Evolutionary conservation across 2,329 filamentous ascomycete species (phyloP).

Genomic region (Teratosphaeria viscida): DNA sequence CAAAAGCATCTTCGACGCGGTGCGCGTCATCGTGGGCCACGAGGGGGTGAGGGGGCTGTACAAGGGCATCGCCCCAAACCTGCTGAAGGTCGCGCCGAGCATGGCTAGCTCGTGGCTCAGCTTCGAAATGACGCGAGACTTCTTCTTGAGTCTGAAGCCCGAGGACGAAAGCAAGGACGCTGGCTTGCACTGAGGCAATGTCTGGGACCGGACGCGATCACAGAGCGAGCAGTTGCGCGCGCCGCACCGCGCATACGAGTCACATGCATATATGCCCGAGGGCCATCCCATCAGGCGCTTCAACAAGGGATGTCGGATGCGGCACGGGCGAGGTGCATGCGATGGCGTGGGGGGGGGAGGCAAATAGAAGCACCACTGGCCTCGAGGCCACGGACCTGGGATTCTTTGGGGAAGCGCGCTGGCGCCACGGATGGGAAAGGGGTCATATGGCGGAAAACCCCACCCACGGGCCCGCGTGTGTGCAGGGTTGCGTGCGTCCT

Average conservation of each 20-base stretch:
- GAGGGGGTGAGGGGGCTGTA: constrained; percentile 82
- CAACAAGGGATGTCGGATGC: background rate
- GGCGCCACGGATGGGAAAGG: background rate
- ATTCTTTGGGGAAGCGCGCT: background rate
- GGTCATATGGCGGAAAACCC: background rate
- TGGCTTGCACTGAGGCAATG: background rate
- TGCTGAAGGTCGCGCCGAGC: constrained; percentile 93
- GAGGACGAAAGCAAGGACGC: constrained; percentile 1
- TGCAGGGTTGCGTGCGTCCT: background rate
- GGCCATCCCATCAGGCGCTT: background rate
- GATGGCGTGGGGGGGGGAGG: background rate
- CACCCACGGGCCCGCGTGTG: background rate
- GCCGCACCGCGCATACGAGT: background rate
- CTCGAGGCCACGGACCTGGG: background rate
- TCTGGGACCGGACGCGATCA: background rate
- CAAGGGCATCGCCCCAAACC: constrained; percentile 90
- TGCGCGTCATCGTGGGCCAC: constrained; percentile 68
- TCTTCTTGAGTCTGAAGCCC: constrained; percentile 48
- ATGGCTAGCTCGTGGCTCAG: constrained; percentile 99
- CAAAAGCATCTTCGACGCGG: constrained; percentile 72
- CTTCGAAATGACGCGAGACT: constrained; percentile 87
- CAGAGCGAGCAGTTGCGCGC: background rate
- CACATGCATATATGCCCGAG: background rate
- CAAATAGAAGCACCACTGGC: background rate
- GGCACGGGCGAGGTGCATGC: background rate